Conservation (phyloP, 2,329 filamentous ascomycete species). For the Hypoxylon rubiginosum region DNA sequence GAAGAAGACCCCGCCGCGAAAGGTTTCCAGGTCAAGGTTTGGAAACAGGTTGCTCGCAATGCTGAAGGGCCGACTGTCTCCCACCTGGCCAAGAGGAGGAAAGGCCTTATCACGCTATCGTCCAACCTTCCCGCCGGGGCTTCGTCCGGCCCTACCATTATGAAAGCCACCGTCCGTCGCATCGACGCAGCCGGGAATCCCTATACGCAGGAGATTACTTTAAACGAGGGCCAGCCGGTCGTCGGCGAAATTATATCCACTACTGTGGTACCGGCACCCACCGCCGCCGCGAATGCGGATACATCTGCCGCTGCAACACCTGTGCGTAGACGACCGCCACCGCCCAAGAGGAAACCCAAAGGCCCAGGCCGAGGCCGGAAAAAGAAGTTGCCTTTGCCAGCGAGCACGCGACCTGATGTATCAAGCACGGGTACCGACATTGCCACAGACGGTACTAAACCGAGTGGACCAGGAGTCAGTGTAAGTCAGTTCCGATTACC, state of each 20-base stretch:
- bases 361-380: conserved; percentile 83
- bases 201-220: conserved; percentile 85
- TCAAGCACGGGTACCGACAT: conserved; percentile 56
- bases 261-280: conserved; percentile 66
- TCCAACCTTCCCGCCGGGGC: conserved; percentile 64
- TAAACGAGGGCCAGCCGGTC: conserved; percentile 82
- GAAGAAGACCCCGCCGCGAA: conserved; percentile 70
- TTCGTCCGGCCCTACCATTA: conserved; percentile 69
- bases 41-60: conserved; percentile 73
- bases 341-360: conserved; percentile 85
- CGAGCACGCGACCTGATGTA: conserved; percentile 52
- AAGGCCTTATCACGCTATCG: conserved; percentile 70
- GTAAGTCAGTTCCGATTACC: conserved; percentile 49
- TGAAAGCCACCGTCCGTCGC: conserved; percentile 84
- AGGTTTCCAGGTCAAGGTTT: conserved; percentile 69
- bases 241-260: conserved; percentile 84
- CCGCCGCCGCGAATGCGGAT: conserved; percentile 69
- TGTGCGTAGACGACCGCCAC: conserved; percentile 74
- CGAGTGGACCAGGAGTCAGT: conserved; percentile 56
- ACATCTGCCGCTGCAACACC: conserved; percentile 61
- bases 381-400: conserved; percentile 71
- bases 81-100: conserved; percentile 72
- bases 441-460: conserved; percentile 55
- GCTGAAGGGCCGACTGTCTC: conserved; percentile 66
- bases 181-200: conserved; percentile 84